Conservation (phyloP, 148 eudicot genomes). For the Polygonum maritimum region DNA sequence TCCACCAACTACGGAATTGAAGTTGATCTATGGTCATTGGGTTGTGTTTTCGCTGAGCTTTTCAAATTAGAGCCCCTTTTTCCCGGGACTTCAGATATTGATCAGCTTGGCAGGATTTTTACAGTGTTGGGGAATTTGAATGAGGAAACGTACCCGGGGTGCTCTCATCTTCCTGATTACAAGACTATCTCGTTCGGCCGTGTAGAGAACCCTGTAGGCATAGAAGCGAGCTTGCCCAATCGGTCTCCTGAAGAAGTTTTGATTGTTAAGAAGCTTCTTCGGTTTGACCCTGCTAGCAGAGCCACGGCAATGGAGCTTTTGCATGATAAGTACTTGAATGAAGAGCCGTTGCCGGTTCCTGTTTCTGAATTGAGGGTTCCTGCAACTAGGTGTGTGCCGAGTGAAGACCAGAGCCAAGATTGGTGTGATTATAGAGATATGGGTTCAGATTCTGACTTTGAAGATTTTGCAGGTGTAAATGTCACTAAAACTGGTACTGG, state of each 20-base stretch:
- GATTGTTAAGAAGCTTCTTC: constrained; percentile 58
- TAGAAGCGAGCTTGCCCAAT: constrained; percentile 54
- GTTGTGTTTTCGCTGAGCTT: constrained; percentile 87
- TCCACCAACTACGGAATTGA: constrained; percentile 73
- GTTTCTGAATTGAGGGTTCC: constrained; percentile 60
- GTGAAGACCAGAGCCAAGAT: constrained; percentile 40
- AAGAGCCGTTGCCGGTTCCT: constrained; percentile 72
- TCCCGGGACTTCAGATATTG: constrained; percentile 82
- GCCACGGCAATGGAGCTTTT: constrained; percentile 90
- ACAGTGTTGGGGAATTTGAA: constrained; percentile 63
- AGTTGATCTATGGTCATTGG: constrained; percentile 87
- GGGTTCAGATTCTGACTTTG: constrained; percentile 73
- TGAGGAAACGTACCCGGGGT: constrained; percentile 69
- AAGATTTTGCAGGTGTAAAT: constrained; percentile 49
- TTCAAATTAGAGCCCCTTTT: constrained; percentile 65
- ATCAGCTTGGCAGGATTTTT: constrained; percentile 71
- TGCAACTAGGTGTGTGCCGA: constrained; percentile 24
- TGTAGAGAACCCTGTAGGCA: constrained; percentile 56
- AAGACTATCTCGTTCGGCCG: constrained; percentile 47
- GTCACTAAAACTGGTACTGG: constrained; percentile 44
- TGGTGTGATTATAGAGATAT: constrained; percentile 37
- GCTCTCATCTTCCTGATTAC: constrained; percentile 71
- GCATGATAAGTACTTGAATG: constrained; percentile 66
- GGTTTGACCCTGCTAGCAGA: constrained; percentile 68
- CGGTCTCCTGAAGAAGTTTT: constrained; percentile 53